A percentile compares a stretch with the other conserved stretches of the same genome.
These are phyloP conservation scores for Limonium bicolor DNA, from an alignment of 148 eudicot genomes.

Conservation along the genomic window DNA sequence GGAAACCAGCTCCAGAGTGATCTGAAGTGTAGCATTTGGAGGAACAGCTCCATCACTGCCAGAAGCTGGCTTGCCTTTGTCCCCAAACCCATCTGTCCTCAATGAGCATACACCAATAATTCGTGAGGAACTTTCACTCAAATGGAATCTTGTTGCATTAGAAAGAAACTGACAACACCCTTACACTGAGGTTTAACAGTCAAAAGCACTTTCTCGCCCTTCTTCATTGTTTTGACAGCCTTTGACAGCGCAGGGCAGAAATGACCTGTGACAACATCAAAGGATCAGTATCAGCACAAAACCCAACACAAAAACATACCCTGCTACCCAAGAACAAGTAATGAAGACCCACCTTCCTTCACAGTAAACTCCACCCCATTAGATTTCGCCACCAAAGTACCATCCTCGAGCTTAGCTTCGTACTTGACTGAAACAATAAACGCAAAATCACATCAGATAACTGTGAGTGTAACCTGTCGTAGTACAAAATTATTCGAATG, in stretches of 20 bases:
- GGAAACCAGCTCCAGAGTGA: constrained; percentile 58
- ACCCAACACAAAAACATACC: no score
- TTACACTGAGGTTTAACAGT: constrained; percentile 86
- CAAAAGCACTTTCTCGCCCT: constrained; percentile 79
- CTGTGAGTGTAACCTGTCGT: not conserved
- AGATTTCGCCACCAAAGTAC: constrained; percentile 55
- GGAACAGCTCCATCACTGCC: constrained; percentile 68
- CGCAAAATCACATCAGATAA: not conserved
- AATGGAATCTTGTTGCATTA: no score
- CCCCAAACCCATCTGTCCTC: constrained; percentile 87
- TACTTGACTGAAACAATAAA: constrained; percentile 42
- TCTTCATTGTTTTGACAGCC: constrained; percentile 98
- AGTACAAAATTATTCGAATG: no score
- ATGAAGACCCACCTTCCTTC: constrained; percentile 30
- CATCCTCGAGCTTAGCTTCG: constrained; percentile 77
- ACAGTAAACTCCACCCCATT: constrained; percentile 83
- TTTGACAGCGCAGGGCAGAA: constrained; percentile 86
- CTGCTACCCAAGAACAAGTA: no score
- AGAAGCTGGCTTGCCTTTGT: constrained; percentile 72
- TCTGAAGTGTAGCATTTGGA: constrained; percentile 60
- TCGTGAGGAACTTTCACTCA: not conserved
- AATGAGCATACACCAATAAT: constrained; percentile 1
- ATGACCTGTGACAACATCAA: no score
- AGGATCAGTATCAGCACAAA: no score
- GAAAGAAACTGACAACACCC: constrained; percentile 17